Base-by-base conservation (phyloP, 2,329 filamentous ascomycete genomes). In the Aspergillus pseudotamarii region DNA sequence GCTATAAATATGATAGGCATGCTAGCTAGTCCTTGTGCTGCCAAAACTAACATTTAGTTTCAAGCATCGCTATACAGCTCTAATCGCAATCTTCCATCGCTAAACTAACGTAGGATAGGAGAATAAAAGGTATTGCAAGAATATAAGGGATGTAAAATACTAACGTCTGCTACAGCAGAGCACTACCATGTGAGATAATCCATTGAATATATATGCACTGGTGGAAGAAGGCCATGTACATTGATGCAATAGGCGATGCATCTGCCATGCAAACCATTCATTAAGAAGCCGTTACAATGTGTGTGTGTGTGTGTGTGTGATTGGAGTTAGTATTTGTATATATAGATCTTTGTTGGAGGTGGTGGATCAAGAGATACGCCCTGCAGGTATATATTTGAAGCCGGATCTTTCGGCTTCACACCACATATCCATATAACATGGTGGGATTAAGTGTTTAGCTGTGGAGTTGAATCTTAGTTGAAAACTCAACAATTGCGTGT, bases 241-340 rank as follows among this genome's bases (percentile, higher is more conserved):
- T n/a, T 41, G 1, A 3, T n/a, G 16, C 9, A 41, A 6, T 4
- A 4, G 1, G 8, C 3, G 9, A 19, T 1, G 16, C 8, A n/a
- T 9, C 6, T 1, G 1, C 38, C 9, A 6, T 1, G 19, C 38
- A 8, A 16, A 41, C 3, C 3, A 2, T 19, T 0, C 19, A 9
- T 19, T n/a, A 26, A 9, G 16, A 6, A 38, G 38, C 4, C 16
- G 9, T n/a, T 6, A 8, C 14, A 2, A n/a, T n/a, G 6, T 19
- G 6, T 19, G 38, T 19, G 6, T 41, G 10, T 41, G 16, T n/a
- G n/a, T n/a, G n/a, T n/a, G n/a, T n/a, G n/a, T n/a, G n/a, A n/a
- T n/a, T n/a, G n/a, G n/a, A n/a, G n/a, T n/a, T n/a, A n/a, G n/a
- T n/a, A n/a, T n/a, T n/a, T n/a, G n/a, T n/a, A n/a, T n/a, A n/a